Conservation (phyloP, 176 grass and related monocot genomes). For the Eragrostis nindensis region DNA sequence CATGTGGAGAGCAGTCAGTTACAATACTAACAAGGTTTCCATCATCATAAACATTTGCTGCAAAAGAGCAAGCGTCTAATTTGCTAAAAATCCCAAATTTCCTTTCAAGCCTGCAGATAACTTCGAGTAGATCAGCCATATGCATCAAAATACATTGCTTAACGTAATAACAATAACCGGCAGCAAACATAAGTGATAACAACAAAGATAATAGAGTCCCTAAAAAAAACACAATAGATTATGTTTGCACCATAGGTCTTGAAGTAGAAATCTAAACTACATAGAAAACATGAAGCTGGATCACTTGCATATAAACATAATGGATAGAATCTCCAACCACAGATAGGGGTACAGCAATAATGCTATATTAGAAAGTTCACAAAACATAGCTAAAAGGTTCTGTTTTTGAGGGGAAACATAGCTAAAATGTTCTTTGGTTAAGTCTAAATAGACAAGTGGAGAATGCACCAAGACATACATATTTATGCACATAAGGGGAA, state of each 20-base stretch:
- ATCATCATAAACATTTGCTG: constrained; percentile 89
- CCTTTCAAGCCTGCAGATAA: constrained; percentile 72
- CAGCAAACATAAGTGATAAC: constrained; percentile 18
- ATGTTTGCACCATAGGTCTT: not conserved
- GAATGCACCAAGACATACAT: not conserved
- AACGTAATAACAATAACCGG: constrained; percentile 14
- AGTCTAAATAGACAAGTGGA: not conserved
- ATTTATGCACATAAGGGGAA: not conserved
- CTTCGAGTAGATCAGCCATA: constrained; percentile 6
- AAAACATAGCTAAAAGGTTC: not conserved
- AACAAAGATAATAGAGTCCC: not conserved
- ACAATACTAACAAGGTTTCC: constrained; percentile 98
- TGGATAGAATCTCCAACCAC: not conserved
- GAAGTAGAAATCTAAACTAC: constrained; percentile 5
- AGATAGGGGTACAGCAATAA: constrained; percentile 10
- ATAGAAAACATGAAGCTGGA: not conserved
- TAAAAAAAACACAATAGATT: not conserved
- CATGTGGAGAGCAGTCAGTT: constrained; percentile 96
- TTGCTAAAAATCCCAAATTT: constrained; percentile 97
- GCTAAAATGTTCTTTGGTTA: not conserved
- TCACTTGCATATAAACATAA: not conserved
- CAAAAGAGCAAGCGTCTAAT: constrained; percentile 96
- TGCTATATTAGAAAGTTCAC: not conserved
- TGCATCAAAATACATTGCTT: not conserved
- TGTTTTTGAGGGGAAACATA: too few relatives aligned